Conservation (phyloP, 1,284 basidiomycete genomes). For the Athelia psychrophila region DNA sequence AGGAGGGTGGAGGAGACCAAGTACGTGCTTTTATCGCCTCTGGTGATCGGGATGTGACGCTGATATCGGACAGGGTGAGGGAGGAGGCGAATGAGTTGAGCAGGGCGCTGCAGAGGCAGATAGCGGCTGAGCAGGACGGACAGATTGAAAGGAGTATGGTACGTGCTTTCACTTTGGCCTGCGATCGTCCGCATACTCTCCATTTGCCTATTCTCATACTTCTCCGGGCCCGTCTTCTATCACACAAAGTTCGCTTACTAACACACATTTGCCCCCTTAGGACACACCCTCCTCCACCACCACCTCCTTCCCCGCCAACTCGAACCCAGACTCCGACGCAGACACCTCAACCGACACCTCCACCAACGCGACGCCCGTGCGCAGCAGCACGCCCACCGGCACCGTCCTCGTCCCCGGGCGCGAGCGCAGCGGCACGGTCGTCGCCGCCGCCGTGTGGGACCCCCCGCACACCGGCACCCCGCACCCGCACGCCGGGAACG, state of each 20-base stretch:
- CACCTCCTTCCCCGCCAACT: slow-evolving; percentile 17
- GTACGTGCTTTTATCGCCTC: too few species aligned
- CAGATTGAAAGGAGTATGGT: background rate
- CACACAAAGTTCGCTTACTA: background rate
- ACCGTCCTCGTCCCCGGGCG: slow-evolving; percentile 51
- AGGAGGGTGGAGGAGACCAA: slow-evolving; percentile 50
- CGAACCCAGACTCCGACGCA: slow-evolving; percentile 36
- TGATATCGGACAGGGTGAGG: too few species aligned
- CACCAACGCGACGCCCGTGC: slow-evolving; percentile 52
- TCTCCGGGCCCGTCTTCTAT: too few species aligned
- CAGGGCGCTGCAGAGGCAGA: slow-evolving; percentile 53
- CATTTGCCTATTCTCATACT: too few species aligned
- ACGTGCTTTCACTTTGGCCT: too few species aligned
- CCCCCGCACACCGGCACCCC: slow-evolving; percentile 21
- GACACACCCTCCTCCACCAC: slow-evolving; percentile 24
- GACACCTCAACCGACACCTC: slow-evolving; percentile 61
- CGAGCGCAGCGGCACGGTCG: slow-evolving; percentile 74
- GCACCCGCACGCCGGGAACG: slow-evolving; percentile 14
- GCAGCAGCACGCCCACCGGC: slow-evolving; percentile 57
- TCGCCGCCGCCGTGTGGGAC: slow-evolving; percentile 65
- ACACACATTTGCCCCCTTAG: background rate
- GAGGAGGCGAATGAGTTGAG: slow-evolving; percentile 59
- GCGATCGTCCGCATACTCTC: too few species aligned
- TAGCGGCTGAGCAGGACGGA: slow-evolving; percentile 21
- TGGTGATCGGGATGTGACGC: too few species aligned